These are phyloP conservation scores for Echinochloa phyllopogon DNA, from an alignment of 176 grass and related monocot genomes.

Conservation along the genomic window DNA sequence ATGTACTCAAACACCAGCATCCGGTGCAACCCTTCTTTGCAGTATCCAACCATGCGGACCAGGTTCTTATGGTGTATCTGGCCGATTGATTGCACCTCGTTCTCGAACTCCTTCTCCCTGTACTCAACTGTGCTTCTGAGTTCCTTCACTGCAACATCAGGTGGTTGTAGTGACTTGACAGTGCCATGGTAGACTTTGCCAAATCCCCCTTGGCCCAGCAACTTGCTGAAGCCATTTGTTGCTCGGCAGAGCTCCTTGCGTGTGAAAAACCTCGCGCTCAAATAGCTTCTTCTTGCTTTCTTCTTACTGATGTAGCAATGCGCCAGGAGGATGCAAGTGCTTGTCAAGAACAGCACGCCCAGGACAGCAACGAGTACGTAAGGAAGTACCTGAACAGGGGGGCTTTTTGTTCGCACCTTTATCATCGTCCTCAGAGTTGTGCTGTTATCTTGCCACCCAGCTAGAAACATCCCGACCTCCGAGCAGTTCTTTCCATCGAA, in stretches of 20 bases:
- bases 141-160: constrained; percentile 16
- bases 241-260: background rate
- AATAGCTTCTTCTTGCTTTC: background rate
- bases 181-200: constrained; percentile 5
- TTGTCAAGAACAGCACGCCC: background rate
- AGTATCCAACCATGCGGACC: constrained; percentile 27
- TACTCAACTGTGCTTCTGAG: constrained; percentile 3
- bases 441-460: too few species aligned
- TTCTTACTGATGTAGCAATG: background rate
- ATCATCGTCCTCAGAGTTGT: too few species aligned
- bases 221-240: constrained; percentile 39
- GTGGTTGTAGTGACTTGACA: background rate
- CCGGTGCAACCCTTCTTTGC: constrained; percentile 34
- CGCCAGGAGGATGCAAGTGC: background rate
- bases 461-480: too few species aligned
- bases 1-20: constrained; percentile 48
- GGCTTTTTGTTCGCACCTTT: too few species aligned
- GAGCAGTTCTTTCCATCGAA: too few species aligned
- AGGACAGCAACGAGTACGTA: background rate
- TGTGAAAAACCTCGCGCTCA: background rate
- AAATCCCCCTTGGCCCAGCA: constrained; percentile 41
- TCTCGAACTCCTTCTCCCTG: constrained; percentile 21
- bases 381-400: too few species aligned
- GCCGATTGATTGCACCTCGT: constrained; percentile 38
- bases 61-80: constrained; percentile 43